These are phyloP conservation scores for Coriolopsis trogii DNA, from an alignment of 1,284 basidiomycete species.

Conservation along the genomic window DNA sequence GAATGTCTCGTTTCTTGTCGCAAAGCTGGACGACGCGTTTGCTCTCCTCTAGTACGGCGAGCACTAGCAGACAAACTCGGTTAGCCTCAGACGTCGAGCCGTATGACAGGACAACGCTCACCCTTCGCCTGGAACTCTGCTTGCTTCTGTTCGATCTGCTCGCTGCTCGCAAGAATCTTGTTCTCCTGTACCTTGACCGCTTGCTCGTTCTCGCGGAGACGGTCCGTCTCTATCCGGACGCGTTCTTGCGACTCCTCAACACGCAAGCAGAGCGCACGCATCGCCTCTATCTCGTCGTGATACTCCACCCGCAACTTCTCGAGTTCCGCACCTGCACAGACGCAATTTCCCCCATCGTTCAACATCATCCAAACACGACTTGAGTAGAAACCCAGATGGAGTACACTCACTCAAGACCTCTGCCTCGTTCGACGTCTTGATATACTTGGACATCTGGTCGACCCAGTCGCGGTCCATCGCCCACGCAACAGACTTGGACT, in stretches of 20 bases:
- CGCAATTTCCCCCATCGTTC: background rate
- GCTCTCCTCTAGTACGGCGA: conserved; percentile 60
- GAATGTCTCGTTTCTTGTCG: conserved; percentile 44
- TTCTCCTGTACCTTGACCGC: conserved; percentile 57
- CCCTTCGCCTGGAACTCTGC: conserved; percentile 59
- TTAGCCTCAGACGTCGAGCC: background rate
- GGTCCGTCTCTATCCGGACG: conserved; percentile 57
- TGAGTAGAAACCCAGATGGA: background rate
- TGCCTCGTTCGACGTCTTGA: conserved; percentile 52
- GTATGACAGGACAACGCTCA: conserved; percentile 28
- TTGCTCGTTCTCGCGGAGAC: conserved; percentile 51
- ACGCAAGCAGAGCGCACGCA: conserved; percentile 56
- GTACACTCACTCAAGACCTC: conserved; percentile 54
- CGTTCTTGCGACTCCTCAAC: conserved; percentile 56
- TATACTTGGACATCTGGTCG: conserved; percentile 57
- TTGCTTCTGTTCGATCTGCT: conserved; percentile 60
- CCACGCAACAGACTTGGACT: conserved; percentile 73
- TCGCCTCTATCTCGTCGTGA: conserved; percentile 58
- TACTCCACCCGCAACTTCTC: conserved; percentile 57
- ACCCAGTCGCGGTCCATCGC: conserved; percentile 65
- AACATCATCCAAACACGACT: background rate
- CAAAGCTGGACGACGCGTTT: conserved; percentile 50
- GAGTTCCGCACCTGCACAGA: conserved; percentile 58
- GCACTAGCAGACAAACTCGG: conserved; percentile 41
- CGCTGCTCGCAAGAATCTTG: conserved; percentile 51